Evolutionary conservation across 2,329 filamentous ascomycete genomes (phyloP), one percentile per base, ranked within the genome.

Genomic region (Lasiodiplodia sp.): DNA sequence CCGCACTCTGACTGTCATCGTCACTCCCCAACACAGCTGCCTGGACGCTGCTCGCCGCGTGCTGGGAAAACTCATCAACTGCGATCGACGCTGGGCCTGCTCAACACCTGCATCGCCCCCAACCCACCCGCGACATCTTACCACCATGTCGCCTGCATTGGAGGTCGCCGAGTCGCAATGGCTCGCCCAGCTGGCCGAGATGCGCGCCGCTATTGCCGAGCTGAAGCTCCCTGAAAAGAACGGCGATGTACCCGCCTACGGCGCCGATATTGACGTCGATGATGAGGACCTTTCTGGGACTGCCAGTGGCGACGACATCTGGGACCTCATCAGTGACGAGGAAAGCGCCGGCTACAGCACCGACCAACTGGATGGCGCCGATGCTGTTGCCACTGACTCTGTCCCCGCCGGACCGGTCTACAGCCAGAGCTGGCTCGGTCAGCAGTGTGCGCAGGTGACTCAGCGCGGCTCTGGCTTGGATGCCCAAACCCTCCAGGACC

Each of bases 251-350:
- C 82, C 83, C 57, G 77, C 82, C 58, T 88, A 89, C 74, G 87
- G 84, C 21, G 82, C 86, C 14, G 86, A 89, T 66, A 80, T 90
- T 44, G 84, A 90, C 53, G 81, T 90, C 63, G 90, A 92, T 70
- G 88, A 93, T 10, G 90, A 92, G 40, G 86, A 88, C 57, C 81
- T 87, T 25, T 87, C 86, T 3, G 86, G 83, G 4, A 87, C 87
- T 5, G 88, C 87, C 53, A 88, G 87, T 21, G 87, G 88, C 5
- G 92, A 95, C 69, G 94, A 97, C 80, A 90, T 97, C 11, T 97
- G 95, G 95, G 94, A 97, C 77, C 89, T 96, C 69, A 93, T 97
- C 75, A 93, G 90, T 69, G 91, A 94, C 63, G 86, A 87, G 60
- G 90, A 91, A 28, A 88, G 89, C 23, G 90, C 90, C 68, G 84